These are phyloP conservation scores for Yamadazyma takamatsuzukensis DNA, from an alignment of 805 yeast species.

Conservation along the genomic window DNA sequence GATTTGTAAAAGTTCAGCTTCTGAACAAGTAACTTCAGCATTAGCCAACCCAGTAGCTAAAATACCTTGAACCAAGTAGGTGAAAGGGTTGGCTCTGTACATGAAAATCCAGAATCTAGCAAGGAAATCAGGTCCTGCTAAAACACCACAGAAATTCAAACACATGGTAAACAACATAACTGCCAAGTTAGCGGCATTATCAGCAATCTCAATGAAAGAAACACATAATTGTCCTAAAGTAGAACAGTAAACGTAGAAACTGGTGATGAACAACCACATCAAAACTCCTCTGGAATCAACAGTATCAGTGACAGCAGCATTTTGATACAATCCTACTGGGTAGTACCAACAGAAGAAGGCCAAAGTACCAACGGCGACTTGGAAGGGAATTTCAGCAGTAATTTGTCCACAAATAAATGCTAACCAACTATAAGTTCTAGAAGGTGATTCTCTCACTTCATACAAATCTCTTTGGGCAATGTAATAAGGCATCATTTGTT, in stretches of 20 bases:
- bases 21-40: constrained; percentile 34
- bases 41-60: constrained; percentile 28
- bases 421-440: constrained; percentile 42
- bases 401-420: constrained; percentile 40
- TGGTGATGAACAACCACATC: constrained; percentile 23
- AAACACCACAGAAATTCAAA: constrained; percentile 36
- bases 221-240: constrained; percentile 24
- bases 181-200: constrained; percentile 32
- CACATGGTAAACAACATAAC: constrained; percentile 28
- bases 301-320: constrained; percentile 46
- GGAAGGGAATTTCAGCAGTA: constrained; percentile 46
- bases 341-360: constrained; percentile 53
- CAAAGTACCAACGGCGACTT: constrained; percentile 39
- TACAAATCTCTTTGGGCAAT: constrained; percentile 40
- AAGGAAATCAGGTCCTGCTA: constrained; percentile 23
- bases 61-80: constrained; percentile 62
- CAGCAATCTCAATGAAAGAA: constrained; percentile 24
- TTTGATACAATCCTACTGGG: constrained; percentile 46
- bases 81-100: constrained; percentile 67
- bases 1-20: constrained; percentile 19
- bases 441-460: constrained; percentile 44
- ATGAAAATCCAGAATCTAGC: constrained; percentile 60
- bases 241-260: constrained; percentile 24
- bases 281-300: constrained; percentile 52
- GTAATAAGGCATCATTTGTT: constrained; percentile 43